phyloP scores from a whole-genome alignment of 345 rosid species.

The Lenwebbia sp. region DNA sequence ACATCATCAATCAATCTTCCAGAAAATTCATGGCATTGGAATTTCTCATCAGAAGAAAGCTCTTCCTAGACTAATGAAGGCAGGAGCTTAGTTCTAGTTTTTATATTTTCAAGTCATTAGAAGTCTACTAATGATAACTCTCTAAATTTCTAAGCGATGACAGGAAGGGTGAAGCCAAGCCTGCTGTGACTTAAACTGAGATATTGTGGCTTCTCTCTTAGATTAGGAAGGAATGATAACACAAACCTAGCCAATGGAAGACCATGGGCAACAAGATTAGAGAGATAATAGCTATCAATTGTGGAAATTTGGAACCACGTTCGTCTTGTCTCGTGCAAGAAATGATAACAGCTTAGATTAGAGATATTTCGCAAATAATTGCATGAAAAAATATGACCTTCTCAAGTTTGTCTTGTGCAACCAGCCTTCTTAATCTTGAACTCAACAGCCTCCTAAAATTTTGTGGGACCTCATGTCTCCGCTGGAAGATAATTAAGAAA shows the following conservation, averaged over 20 bases:
- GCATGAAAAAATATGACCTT: slow-evolving; percentile 33
- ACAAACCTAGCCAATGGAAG: not conserved
- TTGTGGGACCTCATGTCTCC: slow-evolving; percentile 52
- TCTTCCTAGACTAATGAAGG: not conserved
- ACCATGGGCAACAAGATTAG: not conserved
- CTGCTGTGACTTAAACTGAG: not conserved
- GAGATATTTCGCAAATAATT: not conserved
- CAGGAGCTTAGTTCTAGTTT: not conserved
- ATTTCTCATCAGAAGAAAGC: not conserved
- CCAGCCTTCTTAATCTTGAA: slow-evolving; percentile 75
- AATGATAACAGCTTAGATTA: too few relatives aligned
- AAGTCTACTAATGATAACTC: not conserved
- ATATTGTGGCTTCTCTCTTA: not conserved
- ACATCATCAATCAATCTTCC: not conserved
- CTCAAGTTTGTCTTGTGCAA: slow-evolving; percentile 61
- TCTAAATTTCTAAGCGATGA: not conserved
- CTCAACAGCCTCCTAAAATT: slow-evolving; percentile 63
- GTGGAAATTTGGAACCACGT: not conserved
- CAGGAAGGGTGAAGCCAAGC: not conserved
- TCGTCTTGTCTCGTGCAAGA: too few relatives aligned
- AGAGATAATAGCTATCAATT: not conserved
- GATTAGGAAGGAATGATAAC: not conserved
- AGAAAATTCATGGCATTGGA: not conserved
- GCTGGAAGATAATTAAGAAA: slow-evolving; percentile 33
- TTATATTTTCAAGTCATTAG: not conserved